Conservation (phyloP, 2,329 filamentous ascomycete species). For the Phaeosphaeria sp. region DNA sequence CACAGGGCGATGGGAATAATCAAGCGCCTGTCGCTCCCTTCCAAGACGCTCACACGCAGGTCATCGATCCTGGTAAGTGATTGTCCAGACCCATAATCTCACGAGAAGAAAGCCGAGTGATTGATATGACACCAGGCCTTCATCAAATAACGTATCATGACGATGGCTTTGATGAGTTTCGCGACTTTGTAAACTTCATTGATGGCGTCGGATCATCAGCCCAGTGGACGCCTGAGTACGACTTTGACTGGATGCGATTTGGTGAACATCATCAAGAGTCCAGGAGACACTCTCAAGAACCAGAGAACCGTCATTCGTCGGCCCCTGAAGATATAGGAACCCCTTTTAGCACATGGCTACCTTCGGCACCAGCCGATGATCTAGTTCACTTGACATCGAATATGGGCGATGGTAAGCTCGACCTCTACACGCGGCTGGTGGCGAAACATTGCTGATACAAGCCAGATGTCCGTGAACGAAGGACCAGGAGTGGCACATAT, state of each 20-base stretch:
- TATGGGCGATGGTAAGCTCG: conserved; percentile 20
- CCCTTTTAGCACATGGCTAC: conserved; percentile 40
- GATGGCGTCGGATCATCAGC: conserved; percentile 41
- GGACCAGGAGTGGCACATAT: conserved; percentile 28
- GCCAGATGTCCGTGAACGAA: conserved; percentile 23
- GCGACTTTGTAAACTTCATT: conserved; percentile 43
- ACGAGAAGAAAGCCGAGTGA: background rate
- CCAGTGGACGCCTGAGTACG: conserved; percentile 40
- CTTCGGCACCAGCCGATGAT: conserved; percentile 37
- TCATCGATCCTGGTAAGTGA: conserved; percentile 19
- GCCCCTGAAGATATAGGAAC: conserved; percentile 37
- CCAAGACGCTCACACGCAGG: conserved; percentile 18
- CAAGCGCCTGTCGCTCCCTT: conserved; percentile 14
- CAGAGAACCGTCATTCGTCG: conserved; percentile 19
- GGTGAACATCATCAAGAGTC: conserved; percentile 26
- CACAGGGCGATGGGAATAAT: conserved; percentile 17
- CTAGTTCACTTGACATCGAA: conserved; percentile 32
- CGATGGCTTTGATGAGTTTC: conserved; percentile 38
- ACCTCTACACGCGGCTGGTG: background rate
- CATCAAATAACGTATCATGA: conserved; percentile 21
- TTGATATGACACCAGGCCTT: conserved; percentile 4
- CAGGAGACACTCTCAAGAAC: conserved; percentile 25
- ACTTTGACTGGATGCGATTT: conserved; percentile 36
- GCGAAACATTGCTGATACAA: background rate
- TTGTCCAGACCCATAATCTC: background rate